These are phyloP conservation scores for Capsicum rhomboideum DNA, from an alignment of 257 asterid genomes.

Conservation along the genomic window DNA sequence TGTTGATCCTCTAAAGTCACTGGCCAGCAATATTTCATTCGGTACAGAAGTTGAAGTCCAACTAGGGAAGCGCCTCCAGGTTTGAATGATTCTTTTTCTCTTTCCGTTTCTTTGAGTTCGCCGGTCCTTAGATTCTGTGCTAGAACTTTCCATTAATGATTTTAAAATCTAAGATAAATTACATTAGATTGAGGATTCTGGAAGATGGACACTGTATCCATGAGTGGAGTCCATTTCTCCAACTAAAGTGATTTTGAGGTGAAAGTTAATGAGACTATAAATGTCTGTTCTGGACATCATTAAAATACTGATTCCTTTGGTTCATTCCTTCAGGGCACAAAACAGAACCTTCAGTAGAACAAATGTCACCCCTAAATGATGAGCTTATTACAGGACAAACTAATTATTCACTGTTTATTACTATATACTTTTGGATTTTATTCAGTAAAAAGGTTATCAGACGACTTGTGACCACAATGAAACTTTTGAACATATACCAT, in stretches of 20 bases:
- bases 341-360: neutral
- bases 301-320: neutral
- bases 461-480: neutral
- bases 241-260: neutral
- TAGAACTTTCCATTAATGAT: neutral
- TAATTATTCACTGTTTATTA: neutral
- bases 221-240: neutral
- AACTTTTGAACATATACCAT: neutral
- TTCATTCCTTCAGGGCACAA: neutral
- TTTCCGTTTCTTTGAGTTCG: neutral
- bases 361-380: neutral
- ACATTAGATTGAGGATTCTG: neutral
- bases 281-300: neutral
- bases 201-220: neutral
- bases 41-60: conserved; percentile 99
- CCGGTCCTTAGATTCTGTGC: neutral
- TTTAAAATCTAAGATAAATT: neutral
- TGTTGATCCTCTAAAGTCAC: conserved; percentile 87
- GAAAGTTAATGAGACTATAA: neutral
- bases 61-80: conserved; percentile 99
- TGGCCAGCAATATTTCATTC: conserved; percentile 94
- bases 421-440: neutral
- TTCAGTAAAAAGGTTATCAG: neutral
- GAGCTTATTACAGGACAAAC: neutral
- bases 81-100: conserved; percentile 12